Evolutionary conservation across 805 yeast species (phyloP).

Genomic region (Cyberlindnera bimundalis): DNA sequence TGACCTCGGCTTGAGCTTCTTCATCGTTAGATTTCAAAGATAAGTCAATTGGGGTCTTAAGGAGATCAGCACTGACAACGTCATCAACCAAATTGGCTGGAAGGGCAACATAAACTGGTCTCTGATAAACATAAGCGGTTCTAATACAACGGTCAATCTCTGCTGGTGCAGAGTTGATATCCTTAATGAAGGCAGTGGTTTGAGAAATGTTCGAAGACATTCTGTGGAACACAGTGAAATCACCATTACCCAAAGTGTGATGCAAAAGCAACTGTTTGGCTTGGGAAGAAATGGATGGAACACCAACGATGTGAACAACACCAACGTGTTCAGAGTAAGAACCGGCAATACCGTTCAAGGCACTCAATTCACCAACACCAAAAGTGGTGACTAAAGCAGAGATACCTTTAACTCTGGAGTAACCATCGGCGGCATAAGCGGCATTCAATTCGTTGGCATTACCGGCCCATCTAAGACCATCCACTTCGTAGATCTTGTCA

Average conservation of each 20-base stretch:
- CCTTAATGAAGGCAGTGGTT: constrained; percentile 62
- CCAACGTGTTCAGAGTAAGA: constrained; percentile 89
- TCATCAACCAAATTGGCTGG: constrained; percentile 79
- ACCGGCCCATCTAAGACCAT: constrained; percentile 83
- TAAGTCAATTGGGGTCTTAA: constrained; percentile 65
- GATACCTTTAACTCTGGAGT: constrained; percentile 75
- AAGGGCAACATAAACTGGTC: constrained; percentile 80
- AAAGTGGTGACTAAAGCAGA: constrained; percentile 77
- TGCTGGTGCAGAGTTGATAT: constrained; percentile 60
- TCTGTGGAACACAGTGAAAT: constrained; percentile 71
- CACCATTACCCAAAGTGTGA: constrained; percentile 83
- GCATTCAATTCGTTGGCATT: constrained; percentile 89
- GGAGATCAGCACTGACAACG: constrained; percentile 50
- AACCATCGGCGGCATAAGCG: constrained; percentile 86
- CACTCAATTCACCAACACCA: constrained; percentile 87
- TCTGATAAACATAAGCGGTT: constrained; percentile 65
- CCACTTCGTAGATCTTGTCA: constrained; percentile 71
- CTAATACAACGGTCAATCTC: constrained; percentile 73
- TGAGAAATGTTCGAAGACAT: constrained; percentile 74
- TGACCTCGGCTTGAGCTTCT: constrained; percentile 61
- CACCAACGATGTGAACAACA: constrained; percentile 79
- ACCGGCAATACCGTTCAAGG: constrained; percentile 85
- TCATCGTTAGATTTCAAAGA: constrained; percentile 53
- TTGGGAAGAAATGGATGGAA: constrained; percentile 73
- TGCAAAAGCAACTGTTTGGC: constrained; percentile 70